A percentile compares a stretch with the other conserved stretches of the same genome.
Conservation (phyloP, 768 basidiomycete genomes). For the Pluteus cervinus region DNA sequence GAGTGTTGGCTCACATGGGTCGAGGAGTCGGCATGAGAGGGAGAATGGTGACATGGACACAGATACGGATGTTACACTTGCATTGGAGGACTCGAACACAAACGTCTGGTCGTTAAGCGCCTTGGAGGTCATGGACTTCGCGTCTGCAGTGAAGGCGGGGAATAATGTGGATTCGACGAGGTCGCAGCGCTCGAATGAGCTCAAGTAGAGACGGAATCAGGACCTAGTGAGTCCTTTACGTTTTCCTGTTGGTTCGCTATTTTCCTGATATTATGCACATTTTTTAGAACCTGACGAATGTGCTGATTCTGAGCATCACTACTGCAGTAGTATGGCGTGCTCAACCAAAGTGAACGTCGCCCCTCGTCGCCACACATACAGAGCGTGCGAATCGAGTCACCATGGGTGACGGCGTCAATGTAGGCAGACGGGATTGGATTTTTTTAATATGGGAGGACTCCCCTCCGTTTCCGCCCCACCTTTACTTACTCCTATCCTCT, state of each 20-base stretch:
- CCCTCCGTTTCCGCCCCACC: too few species aligned
- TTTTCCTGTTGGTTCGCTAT: background rate
- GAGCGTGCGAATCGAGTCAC: too few species aligned
- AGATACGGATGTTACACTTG: conserved; percentile 17
- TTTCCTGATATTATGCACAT: background rate
- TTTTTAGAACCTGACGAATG: conserved; percentile 25
- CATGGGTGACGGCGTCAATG: too few species aligned
- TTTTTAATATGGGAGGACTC: too few species aligned
- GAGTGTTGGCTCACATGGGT: too few species aligned
- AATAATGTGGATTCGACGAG: conserved; percentile 57
- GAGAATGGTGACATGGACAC: conserved; percentile 16
- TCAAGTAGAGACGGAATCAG: background rate
- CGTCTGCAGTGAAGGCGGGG: conserved; percentile 68
- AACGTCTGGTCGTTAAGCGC: too few species aligned
- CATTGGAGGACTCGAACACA: conserved; percentile 18
- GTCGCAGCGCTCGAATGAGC: conserved; percentile 12
- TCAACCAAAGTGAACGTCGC: conserved; percentile 34
- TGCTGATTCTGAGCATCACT: conserved; percentile 61
- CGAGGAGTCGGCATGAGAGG: conserved; percentile 12
- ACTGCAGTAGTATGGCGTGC: conserved; percentile 73
- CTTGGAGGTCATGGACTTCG: conserved; percentile 37
- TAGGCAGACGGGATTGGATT: too few species aligned
- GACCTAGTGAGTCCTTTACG: conserved; percentile 1
- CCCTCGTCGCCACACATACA: too few species aligned
- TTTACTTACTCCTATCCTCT: too few species aligned